Percentiles rank a stretch among this genome's conserved stretches.
Conservation (phyloP, 2,329 filamentous ascomycete species). For the Metarhizium sp. region DNA sequence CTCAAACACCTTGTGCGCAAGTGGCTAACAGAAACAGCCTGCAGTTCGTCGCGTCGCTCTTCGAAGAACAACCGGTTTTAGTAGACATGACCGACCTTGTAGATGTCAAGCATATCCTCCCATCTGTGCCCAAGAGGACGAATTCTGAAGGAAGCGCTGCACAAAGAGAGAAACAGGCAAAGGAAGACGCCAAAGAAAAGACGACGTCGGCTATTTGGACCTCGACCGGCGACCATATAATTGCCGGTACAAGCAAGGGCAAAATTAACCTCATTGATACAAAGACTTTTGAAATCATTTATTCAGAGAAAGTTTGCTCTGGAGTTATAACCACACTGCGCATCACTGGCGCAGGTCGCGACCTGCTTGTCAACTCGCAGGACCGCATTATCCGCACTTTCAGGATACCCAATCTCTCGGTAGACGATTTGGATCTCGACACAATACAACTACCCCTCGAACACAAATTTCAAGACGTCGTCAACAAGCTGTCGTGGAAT, state of each 20-base stretch:
- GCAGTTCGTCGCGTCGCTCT: conserved; percentile 82
- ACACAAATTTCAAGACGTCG: conserved; percentile 97
- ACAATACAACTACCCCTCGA: conserved; percentile 85
- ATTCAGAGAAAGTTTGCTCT: conserved; percentile 79
- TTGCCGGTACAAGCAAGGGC: conserved; percentile 89
- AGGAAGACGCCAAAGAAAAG: conserved; percentile 88
- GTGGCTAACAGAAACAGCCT: conserved; percentile 41
- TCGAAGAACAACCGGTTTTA: conserved; percentile 84
- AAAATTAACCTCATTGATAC: conserved; percentile 93
- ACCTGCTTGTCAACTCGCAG: conserved; percentile 84
- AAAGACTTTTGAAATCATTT: conserved; percentile 69
- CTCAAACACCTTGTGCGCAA: not conserved
- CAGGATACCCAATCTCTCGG: conserved; percentile 68
- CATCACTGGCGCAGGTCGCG: conserved; percentile 70
- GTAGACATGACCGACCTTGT: conserved; percentile 67
- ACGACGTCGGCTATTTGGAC: conserved; percentile 92
- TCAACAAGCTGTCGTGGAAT: conserved; percentile 93
- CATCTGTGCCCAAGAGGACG: conserved; percentile 71
- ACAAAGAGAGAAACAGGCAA: conserved; percentile 71
- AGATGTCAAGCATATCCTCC: conserved; percentile 66
- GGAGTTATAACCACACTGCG: conserved; percentile 84
- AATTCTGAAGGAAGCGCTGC: conserved; percentile 61
- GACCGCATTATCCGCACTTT: conserved; percentile 94
- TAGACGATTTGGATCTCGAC: conserved; percentile 64
- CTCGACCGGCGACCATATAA: conserved; percentile 73